phyloP scores from a whole-genome alignment of 148 eudicot genomes.

The Agrostemma githago region DNA sequence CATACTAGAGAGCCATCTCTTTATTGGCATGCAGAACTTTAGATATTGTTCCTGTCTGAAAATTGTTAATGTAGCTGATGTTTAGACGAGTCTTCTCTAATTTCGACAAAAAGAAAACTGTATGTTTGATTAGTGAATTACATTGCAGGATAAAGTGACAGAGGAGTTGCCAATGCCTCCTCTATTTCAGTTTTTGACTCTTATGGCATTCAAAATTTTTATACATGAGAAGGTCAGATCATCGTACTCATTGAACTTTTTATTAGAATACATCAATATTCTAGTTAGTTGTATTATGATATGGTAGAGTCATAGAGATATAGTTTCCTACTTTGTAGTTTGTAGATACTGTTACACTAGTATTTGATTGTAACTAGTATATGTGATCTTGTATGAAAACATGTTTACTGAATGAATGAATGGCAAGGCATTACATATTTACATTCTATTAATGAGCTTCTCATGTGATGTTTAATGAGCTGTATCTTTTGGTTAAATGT shows the following conservation, averaged over 20 bases:
- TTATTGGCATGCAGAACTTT: not conserved
- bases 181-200: conserved; percentile 73
- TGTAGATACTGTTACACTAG: too few species aligned
- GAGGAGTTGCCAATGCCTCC: conserved; percentile 93
- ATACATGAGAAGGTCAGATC: conserved; percentile 58
- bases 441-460: not conserved
- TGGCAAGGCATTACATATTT: too few species aligned
- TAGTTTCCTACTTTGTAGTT: too few species aligned
- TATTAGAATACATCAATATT: too few species aligned
- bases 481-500: not conserved
- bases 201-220: conserved; percentile 73
- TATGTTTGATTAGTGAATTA: conserved; percentile 25
- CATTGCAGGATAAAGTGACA: conserved; percentile 51
- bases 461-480: conserved; percentile 10
- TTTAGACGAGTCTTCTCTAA: not conserved
- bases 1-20: not conserved
- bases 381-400: too few species aligned
- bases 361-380: too few species aligned
- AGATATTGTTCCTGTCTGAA: not conserved
- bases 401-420: too few species aligned
- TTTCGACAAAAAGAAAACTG: not conserved
- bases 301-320: too few species aligned
- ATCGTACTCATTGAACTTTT: not conserved
- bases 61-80: not conserved
- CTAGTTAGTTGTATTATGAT: too few species aligned